phyloP scores from a whole-genome alignment of 108 stramenopile genomes.

The Nitzschia sp. region DNA sequence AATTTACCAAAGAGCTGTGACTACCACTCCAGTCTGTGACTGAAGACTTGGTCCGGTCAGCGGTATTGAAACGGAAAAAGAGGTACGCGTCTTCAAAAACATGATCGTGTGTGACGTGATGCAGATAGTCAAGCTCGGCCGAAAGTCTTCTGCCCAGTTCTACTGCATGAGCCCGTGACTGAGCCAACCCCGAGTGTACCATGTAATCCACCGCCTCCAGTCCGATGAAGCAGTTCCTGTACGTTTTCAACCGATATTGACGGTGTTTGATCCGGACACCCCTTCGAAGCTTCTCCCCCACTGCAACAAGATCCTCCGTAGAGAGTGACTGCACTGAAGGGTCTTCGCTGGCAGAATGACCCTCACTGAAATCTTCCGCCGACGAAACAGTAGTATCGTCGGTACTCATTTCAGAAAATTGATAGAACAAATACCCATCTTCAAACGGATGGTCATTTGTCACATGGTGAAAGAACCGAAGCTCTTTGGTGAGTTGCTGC shows the following conservation, averaged over 20 bases:
- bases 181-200: constrained; percentile 39
- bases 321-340: background rate
- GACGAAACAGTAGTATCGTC: background rate
- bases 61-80: constrained; percentile 44
- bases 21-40: background rate
- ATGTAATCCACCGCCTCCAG: constrained; percentile 51
- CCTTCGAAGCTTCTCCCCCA: background rate
- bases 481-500: constrained; percentile 12
- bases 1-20: background rate
- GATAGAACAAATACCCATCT: constrained; percentile 58
- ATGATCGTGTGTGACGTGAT: constrained; percentile 32
- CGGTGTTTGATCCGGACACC: constrained; percentile 2
- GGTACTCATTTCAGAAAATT: constrained; percentile 30
- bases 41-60: background rate
- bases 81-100: constrained; percentile 48
- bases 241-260: constrained; percentile 18
- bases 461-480: constrained; percentile 33
- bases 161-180: constrained; percentile 53
- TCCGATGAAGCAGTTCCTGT: constrained; percentile 44
- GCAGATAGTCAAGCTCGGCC: constrained; percentile 31
- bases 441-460: constrained; percentile 47
- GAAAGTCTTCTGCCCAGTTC: constrained; percentile 46
- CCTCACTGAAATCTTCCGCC: background rate
- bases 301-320: background rate
- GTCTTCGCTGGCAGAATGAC: background rate